phyloP scores from a whole-genome alignment of 768 basidiomycete genomes.

The Boletus coccyginus region DNA sequence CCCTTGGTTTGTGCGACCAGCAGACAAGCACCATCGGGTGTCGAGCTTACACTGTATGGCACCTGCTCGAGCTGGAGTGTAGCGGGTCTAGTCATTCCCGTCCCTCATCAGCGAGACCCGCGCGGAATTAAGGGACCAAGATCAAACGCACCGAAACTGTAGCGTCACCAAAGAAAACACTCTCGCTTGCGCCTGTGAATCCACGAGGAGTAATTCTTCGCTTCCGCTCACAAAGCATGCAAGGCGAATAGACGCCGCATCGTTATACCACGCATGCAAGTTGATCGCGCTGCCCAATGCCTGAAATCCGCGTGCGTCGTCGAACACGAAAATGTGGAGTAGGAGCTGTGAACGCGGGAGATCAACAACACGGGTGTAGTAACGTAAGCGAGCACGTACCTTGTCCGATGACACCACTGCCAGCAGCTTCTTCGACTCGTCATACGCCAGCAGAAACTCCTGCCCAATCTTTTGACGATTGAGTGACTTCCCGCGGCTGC shows the following conservation, averaged over 20 bases:
- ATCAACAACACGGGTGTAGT: fast-evolving
- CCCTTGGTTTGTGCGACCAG: conserved; percentile 30
- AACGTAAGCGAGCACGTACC: conserved; percentile 20
- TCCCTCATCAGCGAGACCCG: background rate
- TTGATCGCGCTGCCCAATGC: conserved; percentile 40
- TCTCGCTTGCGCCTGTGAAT: conserved; percentile 40
- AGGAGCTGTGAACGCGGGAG: conserved; percentile 21
- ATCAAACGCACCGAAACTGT: conserved; percentile 45
- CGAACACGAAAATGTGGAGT: conserved; percentile 47
- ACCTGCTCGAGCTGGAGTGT: conserved; percentile 36
- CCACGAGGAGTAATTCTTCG: conserved; percentile 53
- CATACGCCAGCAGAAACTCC: conserved; percentile 45
- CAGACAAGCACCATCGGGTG: conserved; percentile 56
- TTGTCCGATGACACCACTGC: conserved; percentile 43
- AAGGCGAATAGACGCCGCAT: conserved; percentile 27
- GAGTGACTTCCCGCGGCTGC: conserved; percentile 30
- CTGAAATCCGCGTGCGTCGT: conserved; percentile 43
- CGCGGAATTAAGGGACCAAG: background rate
- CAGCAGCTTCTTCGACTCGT: conserved; percentile 51
- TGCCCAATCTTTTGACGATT: conserved; percentile 46
- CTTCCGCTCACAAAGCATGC: conserved; percentile 46
- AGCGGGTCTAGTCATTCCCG: conserved; percentile 38
- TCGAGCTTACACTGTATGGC: conserved; percentile 36
- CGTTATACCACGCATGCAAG: conserved; percentile 43
- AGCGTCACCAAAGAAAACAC: conserved; percentile 54